Evolutionary conservation across 2,329 filamentous ascomycete genomes (phyloP), one percentile per base, ranked within the genome.

Genomic region (Bipolaris sorokiniana): DNA sequence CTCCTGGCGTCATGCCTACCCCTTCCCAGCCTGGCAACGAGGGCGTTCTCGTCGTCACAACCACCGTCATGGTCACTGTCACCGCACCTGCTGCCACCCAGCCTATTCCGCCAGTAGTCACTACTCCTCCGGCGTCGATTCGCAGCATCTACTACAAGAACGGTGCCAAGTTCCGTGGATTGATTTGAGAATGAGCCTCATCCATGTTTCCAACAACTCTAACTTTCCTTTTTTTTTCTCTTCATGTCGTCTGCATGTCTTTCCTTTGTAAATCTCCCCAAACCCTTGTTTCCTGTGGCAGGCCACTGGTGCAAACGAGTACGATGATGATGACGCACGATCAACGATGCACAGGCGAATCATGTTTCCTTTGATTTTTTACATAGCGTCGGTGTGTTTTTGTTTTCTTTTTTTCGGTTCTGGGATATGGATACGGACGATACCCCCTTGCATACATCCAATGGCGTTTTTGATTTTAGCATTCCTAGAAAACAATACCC

Each of bases 81-180:
- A 54, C 50, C 23, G 38, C 40, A 44, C 34, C 51, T 40, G 44
- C 28, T 45, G 45, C 50, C 13, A 56, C 48, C 20, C 45, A 48
- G 13, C 51, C 55, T 10, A 37, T 41, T 26, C 53, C 51, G 16
- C 48, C 50, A 13, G 51, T 50, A 33, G 7, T 48, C 38, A 50
- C 45, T 23, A 28, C 51, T 13, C 48, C 44, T 31, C 45, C 50
- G 10, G 10, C 28, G 26, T 28, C 26, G 26, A 37, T 41, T 10
- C 55, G 50, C 37, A 59, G 31, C 48, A 57, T 59, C 31, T 41
- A 51, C 18, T 51, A 60, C 49, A 51, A 42, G 48, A 63, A 66
- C 36, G 62, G 68, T 45, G 66, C 65, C 56, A 72, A 71, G 57
- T 71, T 71, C 48, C 63, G 69, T 1, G 55, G 63, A 51, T 53